Percentiles rank a stretch among this genome's conserved stretches.
These are phyloP conservation scores for Beta macrorhiza DNA, from an alignment of 179 eudicot genomes.

Conservation along the genomic window DNA sequence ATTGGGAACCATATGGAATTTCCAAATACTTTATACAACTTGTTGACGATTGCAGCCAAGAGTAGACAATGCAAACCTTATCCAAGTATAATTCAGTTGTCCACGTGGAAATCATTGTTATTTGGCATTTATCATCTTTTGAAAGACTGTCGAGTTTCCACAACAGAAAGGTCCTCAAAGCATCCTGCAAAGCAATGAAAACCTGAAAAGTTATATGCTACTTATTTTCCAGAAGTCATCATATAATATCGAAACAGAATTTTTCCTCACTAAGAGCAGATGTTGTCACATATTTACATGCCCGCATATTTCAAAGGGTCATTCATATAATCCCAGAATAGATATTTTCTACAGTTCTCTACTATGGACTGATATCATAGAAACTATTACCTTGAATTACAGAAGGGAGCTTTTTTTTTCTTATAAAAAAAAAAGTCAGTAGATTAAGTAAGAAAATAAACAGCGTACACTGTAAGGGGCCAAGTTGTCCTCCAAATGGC, in stretches of 20 bases:
- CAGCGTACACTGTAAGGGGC: no score
- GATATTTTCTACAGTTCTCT: background rate
- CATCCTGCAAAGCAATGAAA: constrained; percentile 66
- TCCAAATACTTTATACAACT: background rate
- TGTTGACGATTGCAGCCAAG: constrained; percentile 6
- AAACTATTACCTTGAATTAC: background rate
- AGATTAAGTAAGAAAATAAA: background rate
- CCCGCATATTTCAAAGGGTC: background rate
- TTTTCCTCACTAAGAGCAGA: background rate
- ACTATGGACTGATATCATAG: background rate
- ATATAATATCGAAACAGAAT: background rate
- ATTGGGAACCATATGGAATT: background rate
- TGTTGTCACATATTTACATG: background rate
- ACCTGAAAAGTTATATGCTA: background rate
- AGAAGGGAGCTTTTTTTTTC: background rate
- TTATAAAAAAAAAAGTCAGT: background rate
- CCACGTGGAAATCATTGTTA: constrained; percentile 97
- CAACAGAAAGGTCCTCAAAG: constrained; percentile 81
- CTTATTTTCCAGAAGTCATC: background rate
- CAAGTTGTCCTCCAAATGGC: no score
- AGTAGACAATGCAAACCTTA: constrained; percentile 56
- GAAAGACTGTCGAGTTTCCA: constrained; percentile 90
- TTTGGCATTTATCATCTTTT: constrained; percentile 86
- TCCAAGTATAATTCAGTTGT: constrained; percentile 86
- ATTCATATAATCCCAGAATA: background rate